Evolutionary conservation across 768 basidiomycete species (phyloP).

Genomic region (Trametes maxima): DNA sequence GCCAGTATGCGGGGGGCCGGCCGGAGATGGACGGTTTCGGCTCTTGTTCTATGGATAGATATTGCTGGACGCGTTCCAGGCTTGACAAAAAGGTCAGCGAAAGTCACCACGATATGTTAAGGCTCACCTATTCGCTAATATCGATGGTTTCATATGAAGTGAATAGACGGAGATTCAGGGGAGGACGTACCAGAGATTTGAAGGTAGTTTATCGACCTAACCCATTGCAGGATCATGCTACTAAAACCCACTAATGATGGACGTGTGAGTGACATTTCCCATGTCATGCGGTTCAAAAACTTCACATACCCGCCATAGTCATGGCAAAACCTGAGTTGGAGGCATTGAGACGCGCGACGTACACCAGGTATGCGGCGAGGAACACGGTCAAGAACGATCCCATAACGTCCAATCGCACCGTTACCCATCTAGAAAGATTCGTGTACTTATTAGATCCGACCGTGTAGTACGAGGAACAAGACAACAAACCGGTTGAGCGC

Average conservation of each 20-base stretch:
- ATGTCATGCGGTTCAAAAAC: too few species aligned
- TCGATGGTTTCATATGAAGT: neutral
- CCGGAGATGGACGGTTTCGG: conserved; percentile 41
- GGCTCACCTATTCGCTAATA: neutral
- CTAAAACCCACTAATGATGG: conserved; percentile 51
- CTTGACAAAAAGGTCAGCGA: conserved; percentile 29
- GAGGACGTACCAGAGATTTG: conserved; percentile 43
- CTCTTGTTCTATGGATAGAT: conserved; percentile 61
- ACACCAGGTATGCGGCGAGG: conserved; percentile 56
- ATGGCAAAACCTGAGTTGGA: conserved; percentile 44
- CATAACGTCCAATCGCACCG: conserved; percentile 55
- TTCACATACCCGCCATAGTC: conserved; percentile 43
- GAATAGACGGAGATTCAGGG: too few species aligned
- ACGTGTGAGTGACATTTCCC: neutral
- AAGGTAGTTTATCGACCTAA: conserved; percentile 47
- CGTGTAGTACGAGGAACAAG: neutral
- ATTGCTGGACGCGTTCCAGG: conserved; percentile 55
- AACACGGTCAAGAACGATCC: conserved; percentile 53
- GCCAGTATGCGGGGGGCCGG: conserved; percentile 67
- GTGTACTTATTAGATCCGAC: neutral
- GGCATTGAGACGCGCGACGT: conserved; percentile 43
- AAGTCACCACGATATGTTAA: neutral
- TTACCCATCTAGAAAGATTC: conserved; percentile 45
- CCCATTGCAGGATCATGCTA: conserved; percentile 53
- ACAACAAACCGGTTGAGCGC: conserved; percentile 46